A percentile compares a stretch with the other conserved stretches of the same genome.
phyloP scores from a whole-genome alignment of 768 basidiomycete species.

The Lactarius vividus region DNA sequence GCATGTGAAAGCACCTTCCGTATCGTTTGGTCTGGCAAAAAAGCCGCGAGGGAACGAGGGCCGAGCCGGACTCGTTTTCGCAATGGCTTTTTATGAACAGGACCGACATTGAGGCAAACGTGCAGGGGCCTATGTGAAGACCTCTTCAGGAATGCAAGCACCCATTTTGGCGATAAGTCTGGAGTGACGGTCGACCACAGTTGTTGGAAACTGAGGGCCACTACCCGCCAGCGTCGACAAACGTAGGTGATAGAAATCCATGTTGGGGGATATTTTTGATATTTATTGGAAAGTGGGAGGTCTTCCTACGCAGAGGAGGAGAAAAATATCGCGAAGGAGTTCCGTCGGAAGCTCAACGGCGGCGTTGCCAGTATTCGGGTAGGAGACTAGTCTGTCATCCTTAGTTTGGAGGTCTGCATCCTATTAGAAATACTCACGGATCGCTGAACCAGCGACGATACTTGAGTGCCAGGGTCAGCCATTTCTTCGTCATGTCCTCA shows the following conservation, averaged over 20 bases:
- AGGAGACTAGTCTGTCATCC: background rate
- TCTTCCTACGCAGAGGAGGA: background rate
- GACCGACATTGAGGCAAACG: constrained; percentile 2
- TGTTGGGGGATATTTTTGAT: background rate
- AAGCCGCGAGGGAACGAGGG: background rate
- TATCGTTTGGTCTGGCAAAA: constrained; percentile 2
- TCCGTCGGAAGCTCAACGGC: constrained; percentile 8
- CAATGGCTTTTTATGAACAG: background rate
- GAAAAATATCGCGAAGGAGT: constrained; percentile 6
- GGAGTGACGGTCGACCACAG: constrained; percentile 12
- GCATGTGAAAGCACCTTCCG: constrained; percentile 4
- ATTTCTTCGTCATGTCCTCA: background rate
- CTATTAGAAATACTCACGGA: background rate
- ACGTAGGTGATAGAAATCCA: constrained; percentile 10
- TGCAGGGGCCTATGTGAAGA: constrained; percentile 3
- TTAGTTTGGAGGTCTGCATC: background rate
- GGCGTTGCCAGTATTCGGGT: constrained; percentile 5
- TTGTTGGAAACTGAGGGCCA: constrained; percentile 3
- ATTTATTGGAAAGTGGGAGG: background rate
- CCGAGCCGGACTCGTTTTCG: background rate
- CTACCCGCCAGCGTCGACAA: constrained; percentile 11
- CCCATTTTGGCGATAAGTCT: constrained; percentile 9
- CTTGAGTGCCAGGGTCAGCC: background rate
- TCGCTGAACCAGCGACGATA: background rate
- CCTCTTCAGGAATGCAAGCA: constrained; percentile 4